Percentiles rank a stretch among this genome's conserved stretches.
phyloP scores from a whole-genome alignment of 345 rosid species.

The Rhodamnia argentea region DNA sequence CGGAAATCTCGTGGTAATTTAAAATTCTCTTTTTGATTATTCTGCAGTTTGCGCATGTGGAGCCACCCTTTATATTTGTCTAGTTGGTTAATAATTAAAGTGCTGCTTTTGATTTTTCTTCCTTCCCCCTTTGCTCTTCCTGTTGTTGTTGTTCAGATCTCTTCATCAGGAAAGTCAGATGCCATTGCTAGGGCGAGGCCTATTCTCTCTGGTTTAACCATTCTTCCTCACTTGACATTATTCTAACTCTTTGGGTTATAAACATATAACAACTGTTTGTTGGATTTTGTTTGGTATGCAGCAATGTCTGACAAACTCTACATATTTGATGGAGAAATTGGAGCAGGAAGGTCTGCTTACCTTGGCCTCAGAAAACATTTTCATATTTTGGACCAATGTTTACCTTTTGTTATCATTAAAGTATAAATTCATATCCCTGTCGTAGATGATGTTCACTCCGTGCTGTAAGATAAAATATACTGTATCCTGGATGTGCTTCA shows the following conservation, averaged over 20 bases:
- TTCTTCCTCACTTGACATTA: background rate
- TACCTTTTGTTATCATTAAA: background rate
- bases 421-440: background rate
- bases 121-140: background rate
- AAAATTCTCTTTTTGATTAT: background rate
- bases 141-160: slow-evolving; percentile 30
- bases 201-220: slow-evolving; percentile 53
- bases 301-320: slow-evolving; percentile 72
- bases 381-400: background rate
- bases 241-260: background rate
- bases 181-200: slow-evolving; percentile 65
- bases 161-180: slow-evolving; percentile 72
- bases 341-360: slow-evolving; percentile 68
- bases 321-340: slow-evolving; percentile 65
- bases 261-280: background rate
- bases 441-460: background rate
- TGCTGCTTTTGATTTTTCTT: background rate
- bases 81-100: background rate
- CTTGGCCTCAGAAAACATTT: background rate
- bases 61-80: background rate
- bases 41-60: background rate
- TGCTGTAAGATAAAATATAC: background rate
- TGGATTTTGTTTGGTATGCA: slow-evolving; percentile 15
- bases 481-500: background rate
- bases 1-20: slow-evolving; percentile 62